Evolutionary conservation across 202 grass and related monocot genomes (phyloP).

Genomic region (Tripidium arundinaceum): DNA sequence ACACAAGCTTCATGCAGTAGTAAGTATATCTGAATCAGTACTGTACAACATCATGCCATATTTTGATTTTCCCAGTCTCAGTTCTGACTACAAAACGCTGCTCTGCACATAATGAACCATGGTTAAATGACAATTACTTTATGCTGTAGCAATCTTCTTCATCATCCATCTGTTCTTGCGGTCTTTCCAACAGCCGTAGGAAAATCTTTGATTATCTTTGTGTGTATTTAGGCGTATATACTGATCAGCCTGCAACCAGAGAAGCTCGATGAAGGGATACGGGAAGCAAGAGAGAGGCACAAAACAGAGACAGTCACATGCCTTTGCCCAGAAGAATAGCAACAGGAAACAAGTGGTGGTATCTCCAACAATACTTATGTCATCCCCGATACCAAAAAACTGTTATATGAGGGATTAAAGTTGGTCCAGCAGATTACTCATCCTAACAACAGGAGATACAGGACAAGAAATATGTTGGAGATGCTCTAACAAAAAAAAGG

Average conservation of each 20-base stretch:
- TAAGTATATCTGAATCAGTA: not conserved
- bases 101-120: not conserved
- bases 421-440: too few relatives aligned
- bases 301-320: conserved; percentile 34
- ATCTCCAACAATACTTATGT: not conserved
- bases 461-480: not conserved
- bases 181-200: not conserved
- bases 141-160: not conserved
- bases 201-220: conserved; percentile 9
- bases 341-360: conserved; percentile 43
- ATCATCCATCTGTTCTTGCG: not conserved
- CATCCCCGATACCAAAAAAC: not conserved
- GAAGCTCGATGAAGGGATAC: not conserved
- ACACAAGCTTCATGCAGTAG: conserved; percentile 4
- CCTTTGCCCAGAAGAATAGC: conserved; percentile 6
- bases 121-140: not conserved
- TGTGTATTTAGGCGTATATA: not conserved
- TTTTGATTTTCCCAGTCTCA: not conserved
- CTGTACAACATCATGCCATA: not conserved
- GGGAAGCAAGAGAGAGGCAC: not conserved
- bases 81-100: not conserved
- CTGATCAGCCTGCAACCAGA: conserved; percentile 22
- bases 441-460: not conserved
- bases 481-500: conserved; percentile 7
- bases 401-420: not conserved